Evolutionary conservation across 176 grass and related monocot species (phyloP), one percentile per base, ranked within the genome.

Genomic region (Poa annua): DNA sequence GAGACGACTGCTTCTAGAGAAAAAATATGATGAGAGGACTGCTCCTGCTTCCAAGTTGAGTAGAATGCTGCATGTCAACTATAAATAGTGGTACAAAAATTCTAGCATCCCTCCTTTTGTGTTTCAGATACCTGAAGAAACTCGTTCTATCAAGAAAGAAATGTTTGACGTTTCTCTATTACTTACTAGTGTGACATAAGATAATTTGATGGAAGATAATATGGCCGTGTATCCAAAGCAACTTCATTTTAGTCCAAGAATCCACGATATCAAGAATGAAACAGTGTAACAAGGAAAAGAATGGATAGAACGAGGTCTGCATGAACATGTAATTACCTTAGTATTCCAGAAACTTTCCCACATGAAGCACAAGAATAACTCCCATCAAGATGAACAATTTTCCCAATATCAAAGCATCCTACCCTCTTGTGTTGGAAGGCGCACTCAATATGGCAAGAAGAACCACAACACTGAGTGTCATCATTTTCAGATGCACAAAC

Each of bases 371-470:
- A 99, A 70, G 89, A 96, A 77, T 89, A 94, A 65, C 93, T 99
- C 22, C 97, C 97, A 89, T 99, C 97, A 64, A 99, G 91, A 89
- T 87, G 88, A 83, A 99, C 86, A 61, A 69, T 74, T 61, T 94
- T 81, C 22, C 84, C 89, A 47, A 99, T 77, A 82, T 88, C 82
- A 92, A 96, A 84, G 80, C 86, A 93, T 50, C 97, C 97, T 12
- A 84, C 91, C 80, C 86, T 91, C 75, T 88, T 91, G 82, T 91
- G 71, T 60, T 81, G 74, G 75, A 99, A 83, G 36, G 89, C 91
- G 79, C 96, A 99, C 71, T 99, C 93, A 80, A 99, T 90, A 81
- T 99, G 96, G 78, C 96, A 99, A 88, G 96, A 99, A 71, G 91
- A 91, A 24, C 96, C 93, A 81, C 96, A 99, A 7, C 88, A 99